phyloP scores from a whole-genome alignment of 208 protist genomes.

The Borovskyia barvae region DNA sequence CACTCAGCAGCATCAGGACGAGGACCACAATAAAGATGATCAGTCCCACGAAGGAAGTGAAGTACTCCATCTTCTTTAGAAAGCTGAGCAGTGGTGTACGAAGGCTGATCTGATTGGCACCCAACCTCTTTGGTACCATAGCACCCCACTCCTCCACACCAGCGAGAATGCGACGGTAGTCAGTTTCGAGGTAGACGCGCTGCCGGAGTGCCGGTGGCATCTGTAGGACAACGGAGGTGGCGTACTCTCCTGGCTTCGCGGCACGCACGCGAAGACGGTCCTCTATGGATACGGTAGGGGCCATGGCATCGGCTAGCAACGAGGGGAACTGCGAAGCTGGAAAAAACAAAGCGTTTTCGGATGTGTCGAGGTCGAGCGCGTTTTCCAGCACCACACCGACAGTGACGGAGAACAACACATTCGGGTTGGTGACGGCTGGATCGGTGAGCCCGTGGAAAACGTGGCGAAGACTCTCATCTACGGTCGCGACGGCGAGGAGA shows the following conservation, averaged over 20 bases:
- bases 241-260: constrained; percentile 16
- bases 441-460: background rate
- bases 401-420: constrained; percentile 24
- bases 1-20: constrained; percentile 77
- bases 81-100: constrained; percentile 55
- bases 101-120: constrained; percentile 62
- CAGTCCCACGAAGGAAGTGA: constrained; percentile 88
- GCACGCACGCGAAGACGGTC: constrained; percentile 11
- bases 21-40: constrained; percentile 88
- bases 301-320: constrained; percentile 29
- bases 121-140: constrained; percentile 44
- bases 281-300: constrained; percentile 8
- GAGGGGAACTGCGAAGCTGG: constrained; percentile 19
- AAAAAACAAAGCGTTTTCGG: constrained; percentile 7
- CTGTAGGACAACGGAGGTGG: constrained; percentile 43
- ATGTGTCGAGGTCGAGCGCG: constrained; percentile 10
- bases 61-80: constrained; percentile 62
- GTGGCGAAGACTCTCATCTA: constrained; percentile 15
- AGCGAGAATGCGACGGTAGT: constrained; percentile 47
- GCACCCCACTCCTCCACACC: constrained; percentile 42
- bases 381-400: constrained; percentile 16
- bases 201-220: constrained; percentile 24
- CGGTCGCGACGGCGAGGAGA: constrained; percentile 20
- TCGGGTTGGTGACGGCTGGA: constrained; percentile 4
- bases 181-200: constrained; percentile 30